A percentile compares a stretch with the other conserved stretches of the same genome.
These are phyloP conservation scores for Hymenotorrendiella dingleyae DNA, from an alignment of 2,329 filamentous ascomycete species.

Conservation along the genomic window DNA sequence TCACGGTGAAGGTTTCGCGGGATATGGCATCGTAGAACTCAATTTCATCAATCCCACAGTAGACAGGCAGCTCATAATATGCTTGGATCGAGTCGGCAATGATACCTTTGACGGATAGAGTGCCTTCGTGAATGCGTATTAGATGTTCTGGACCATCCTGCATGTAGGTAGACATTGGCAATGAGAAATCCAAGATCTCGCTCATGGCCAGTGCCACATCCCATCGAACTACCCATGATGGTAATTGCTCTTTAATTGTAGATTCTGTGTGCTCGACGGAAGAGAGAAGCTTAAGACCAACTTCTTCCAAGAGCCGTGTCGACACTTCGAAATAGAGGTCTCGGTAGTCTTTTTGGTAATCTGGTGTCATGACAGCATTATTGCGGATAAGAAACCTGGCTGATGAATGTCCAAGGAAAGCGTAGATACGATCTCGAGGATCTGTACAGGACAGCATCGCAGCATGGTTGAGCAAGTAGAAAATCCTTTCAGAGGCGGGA, in stretches of 20 bases:
- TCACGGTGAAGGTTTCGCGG: too few species aligned
- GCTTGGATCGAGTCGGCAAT: too few species aligned
- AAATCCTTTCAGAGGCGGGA: background rate
- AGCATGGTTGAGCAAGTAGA: background rate
- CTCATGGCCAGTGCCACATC: constrained; percentile 1
- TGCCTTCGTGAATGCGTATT: too few species aligned
- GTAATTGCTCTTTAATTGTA: background rate
- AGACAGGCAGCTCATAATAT: too few species aligned
- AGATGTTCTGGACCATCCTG: too few species aligned
- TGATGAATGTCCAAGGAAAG: constrained; percentile 1
- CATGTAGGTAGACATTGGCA: background rate
- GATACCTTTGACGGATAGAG: too few species aligned
- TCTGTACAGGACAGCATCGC: background rate
- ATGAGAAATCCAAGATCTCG: background rate
- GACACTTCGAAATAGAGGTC: background rate
- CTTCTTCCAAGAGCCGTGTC: background rate
- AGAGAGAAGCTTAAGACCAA: background rate
- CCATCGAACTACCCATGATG: constrained; percentile 4
- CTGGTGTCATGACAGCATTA: background rate
- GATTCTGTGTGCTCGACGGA: background rate
- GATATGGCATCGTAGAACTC: too few species aligned
- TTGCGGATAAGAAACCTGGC: background rate
- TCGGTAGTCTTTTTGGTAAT: background rate
- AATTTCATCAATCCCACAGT: too few species aligned
- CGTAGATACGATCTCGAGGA: constrained; percentile 2